phyloP scores from a whole-genome alignment of 805 yeast genomes.

The Saturnispora zaruensis region DNA sequence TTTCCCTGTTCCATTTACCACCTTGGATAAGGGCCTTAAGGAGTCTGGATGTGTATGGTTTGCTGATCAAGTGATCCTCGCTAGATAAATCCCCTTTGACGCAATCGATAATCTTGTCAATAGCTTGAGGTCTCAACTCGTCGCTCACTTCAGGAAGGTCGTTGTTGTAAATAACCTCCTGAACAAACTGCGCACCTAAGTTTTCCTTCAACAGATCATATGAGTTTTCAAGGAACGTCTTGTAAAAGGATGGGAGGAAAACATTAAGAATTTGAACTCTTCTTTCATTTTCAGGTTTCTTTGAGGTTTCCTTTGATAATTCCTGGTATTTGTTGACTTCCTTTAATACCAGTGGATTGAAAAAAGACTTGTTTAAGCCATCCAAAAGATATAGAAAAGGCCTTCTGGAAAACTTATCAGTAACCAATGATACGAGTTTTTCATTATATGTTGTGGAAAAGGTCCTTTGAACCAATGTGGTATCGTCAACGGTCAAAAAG shows the following conservation, averaged over 20 bases:
- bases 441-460: conserved; percentile 53
- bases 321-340: conserved; percentile 54
- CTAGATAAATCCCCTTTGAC: conserved; percentile 60
- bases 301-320: conserved; percentile 61
- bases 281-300: conserved; percentile 75
- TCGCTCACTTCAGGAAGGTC: conserved; percentile 27
- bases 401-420: conserved; percentile 75
- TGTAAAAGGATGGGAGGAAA: conserved; percentile 59
- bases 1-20: conserved; percentile 70
- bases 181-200: conserved; percentile 74
- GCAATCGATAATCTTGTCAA: conserved; percentile 48
- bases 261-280: conserved; percentile 56
- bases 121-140: conserved; percentile 34
- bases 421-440: conserved; percentile 44
- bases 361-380: conserved; percentile 75
- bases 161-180: conserved; percentile 58
- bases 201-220: conserved; percentile 52
- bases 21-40: conserved; percentile 74
- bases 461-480: conserved; percentile 70
- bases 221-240: conserved; percentile 43
- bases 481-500: conserved; percentile 87
- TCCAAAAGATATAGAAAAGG: conserved; percentile 75
- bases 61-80: conserved; percentile 59
- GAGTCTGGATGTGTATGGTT: conserved; percentile 67
- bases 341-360: conserved; percentile 58